Percentiles rank a stretch among this genome's conserved stretches.
These are phyloP conservation scores for Cucurbita argyrosperma DNA, from an alignment of 306 rosid genomes.

Conservation along the genomic window DNA sequence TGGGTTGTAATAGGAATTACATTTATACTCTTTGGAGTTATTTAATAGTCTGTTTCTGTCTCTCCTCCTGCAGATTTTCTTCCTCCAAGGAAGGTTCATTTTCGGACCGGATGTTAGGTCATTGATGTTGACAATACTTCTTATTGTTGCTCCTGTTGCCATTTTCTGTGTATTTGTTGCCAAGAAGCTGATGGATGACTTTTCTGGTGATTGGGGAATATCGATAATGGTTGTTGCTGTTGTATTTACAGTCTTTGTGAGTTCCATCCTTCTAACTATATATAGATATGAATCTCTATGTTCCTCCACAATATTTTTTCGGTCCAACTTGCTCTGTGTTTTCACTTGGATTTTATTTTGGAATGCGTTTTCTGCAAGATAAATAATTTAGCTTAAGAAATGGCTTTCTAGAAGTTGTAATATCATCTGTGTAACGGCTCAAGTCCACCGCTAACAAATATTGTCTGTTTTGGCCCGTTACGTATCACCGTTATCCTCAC, in stretches of 20 bases:
- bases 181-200: slow-evolving; percentile 66
- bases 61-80: slow-evolving; percentile 61
- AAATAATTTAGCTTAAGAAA: background rate
- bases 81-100: slow-evolving; percentile 81
- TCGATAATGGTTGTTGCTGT: slow-evolving; percentile 50
- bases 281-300: background rate
- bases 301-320: background rate
- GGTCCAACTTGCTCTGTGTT: background rate
- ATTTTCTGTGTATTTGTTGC: slow-evolving; percentile 86
- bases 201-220: slow-evolving; percentile 52
- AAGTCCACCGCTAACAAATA: no score
- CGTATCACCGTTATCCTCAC: no score
- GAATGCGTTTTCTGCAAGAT: background rate
- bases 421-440: background rate
- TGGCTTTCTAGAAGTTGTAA: background rate
- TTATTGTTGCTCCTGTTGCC: slow-evolving; percentile 70
- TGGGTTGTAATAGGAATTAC: background rate
- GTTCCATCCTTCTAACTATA: slow-evolving; percentile 18
- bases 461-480: no score
- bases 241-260: slow-evolving; percentile 61
- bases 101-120: slow-evolving; percentile 99
- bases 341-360: background rate
- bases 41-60: slow-evolving; percentile 1
- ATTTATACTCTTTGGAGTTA: background rate
- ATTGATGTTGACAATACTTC: slow-evolving; percentile 62